Evolutionary conservation across 2,329 filamentous ascomycete species (phyloP), one percentile per base, ranked within the genome.

Genomic region (Phaeosphaeriaceae sp.): DNA sequence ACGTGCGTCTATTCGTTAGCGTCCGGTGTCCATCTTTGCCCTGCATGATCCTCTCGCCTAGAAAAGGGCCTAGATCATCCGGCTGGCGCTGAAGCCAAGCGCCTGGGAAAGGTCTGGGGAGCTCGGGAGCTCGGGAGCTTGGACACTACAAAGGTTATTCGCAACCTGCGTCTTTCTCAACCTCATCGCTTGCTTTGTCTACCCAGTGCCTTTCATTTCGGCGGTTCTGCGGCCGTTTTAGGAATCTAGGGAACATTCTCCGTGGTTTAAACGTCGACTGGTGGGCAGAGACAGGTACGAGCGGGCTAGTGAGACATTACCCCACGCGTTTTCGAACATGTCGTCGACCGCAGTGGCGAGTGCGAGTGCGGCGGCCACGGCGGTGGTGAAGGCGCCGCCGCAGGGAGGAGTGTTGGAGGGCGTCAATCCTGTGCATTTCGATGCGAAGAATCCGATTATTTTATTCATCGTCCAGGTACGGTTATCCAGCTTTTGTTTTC

Each of bases 381-480:
- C 57, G 6, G 53, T 50, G 3, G 48, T 60, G 54, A 71, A 71
- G 60, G 74, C 66, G 20, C 70, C 82, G 48, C 80, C 84, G 7
- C 88, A 91, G 73, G 88, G 83, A 51, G 91, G 91, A 62, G 85
- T 94, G 58, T 81, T 94, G 45, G 90, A 92, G 63, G 88, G 88
- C 45, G 79, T 85, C 52, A 88, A 92, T 62, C 91, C 91, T 1
- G 83, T 89, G 27, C 73, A 84, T 27, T 92, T 90, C 78, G 87
- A 90, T 66, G 70, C 88, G 11, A 89, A 86, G 56, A 89, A 92
- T 64, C 91, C 91, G 7, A 88, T 93, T 61, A 86, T 87, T 47
- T 77, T 91, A 48, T 92, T 93, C 77, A 91, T 93, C 69, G 89
- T 93, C 49, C 90, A 90, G 84, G 88, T 86, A 79, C 33, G 73